Evolutionary conservation across 2,329 filamentous ascomycete species (phyloP).

Genomic region (Colletotrichum orbiculare): DNA sequence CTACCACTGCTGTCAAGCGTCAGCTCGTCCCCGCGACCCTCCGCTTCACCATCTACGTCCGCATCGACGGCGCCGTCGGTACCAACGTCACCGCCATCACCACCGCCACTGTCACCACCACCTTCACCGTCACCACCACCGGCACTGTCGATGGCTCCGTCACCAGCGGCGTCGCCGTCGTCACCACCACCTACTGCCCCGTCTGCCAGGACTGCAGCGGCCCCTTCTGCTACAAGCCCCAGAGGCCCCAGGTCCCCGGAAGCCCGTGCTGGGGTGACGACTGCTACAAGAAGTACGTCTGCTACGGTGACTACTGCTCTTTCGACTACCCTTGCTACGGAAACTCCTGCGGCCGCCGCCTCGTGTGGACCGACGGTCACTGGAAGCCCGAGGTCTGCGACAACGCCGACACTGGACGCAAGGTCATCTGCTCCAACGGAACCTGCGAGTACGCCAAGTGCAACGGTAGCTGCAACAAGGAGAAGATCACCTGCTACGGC

Average conservation of each 20-base stretch:
- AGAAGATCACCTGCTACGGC: constrained; percentile 33
- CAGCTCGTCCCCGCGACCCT: constrained; percentile 19
- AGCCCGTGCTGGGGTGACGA: constrained; percentile 37
- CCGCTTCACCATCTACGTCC: constrained; percentile 33
- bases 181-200: constrained; percentile 30
- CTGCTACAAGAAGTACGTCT: constrained; percentile 46
- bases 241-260: background rate
- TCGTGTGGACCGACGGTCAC: constrained; percentile 35
- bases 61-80: background rate
- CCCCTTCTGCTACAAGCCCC: constrained; percentile 27
- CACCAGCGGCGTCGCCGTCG: constrained; percentile 4
- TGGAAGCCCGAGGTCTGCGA: constrained; percentile 30
- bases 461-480: constrained; percentile 27
- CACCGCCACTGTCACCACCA: constrained; percentile 16
- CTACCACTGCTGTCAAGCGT: constrained; percentile 20
- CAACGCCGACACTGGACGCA: constrained; percentile 30
- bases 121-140: constrained; percentile 9
- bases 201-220: constrained; percentile 24
- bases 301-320: constrained; percentile 48
- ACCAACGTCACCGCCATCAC: constrained; percentile 10
- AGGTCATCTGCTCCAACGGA: constrained; percentile 27
- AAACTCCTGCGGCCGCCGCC: constrained; percentile 34
- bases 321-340: constrained; percentile 44
- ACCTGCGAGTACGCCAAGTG: constrained; percentile 17
- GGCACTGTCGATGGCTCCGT: constrained; percentile 14